Conservation (phyloP, 345 rosid genomes). For the Ceriops decandra region DNA sequence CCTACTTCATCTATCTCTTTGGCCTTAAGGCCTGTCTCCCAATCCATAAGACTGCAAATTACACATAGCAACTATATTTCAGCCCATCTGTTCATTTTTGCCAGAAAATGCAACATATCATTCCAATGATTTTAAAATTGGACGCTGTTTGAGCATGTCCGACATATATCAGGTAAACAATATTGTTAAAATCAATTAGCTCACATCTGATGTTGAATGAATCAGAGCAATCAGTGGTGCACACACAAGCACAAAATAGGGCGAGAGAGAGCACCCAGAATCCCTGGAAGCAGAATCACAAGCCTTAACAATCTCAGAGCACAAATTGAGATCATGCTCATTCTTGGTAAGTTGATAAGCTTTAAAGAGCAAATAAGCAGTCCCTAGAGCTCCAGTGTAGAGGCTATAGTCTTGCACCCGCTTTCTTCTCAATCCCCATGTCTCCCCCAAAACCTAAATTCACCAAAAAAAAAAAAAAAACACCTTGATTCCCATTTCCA, state of each 20-base stretch:
- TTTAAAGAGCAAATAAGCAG: constrained; percentile 56
- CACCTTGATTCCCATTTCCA: constrained; percentile 1
- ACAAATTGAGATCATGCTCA: constrained; percentile 45
- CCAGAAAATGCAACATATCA: background rate
- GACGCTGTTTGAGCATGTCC: background rate
- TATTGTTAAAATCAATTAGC: background rate
- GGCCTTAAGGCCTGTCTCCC: background rate
- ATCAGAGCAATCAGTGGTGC: background rate
- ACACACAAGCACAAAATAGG: background rate
- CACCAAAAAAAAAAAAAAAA: background rate
- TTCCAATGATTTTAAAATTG: background rate
- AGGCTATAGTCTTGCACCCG: constrained; percentile 48
- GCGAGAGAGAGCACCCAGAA: constrained; percentile 37
- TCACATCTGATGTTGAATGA: background rate
- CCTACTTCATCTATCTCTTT: background rate
- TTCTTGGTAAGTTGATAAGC: constrained; percentile 46
- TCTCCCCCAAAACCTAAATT: constrained; percentile 52
- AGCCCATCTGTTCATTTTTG: background rate
- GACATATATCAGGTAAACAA: background rate
- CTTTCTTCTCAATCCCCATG: constrained; percentile 45
- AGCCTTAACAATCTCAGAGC: constrained; percentile 51
- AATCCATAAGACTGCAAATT: background rate
- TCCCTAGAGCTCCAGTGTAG: constrained; percentile 61
- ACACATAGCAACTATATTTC: background rate
- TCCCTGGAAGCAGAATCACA: constrained; percentile 60